phyloP scores from a whole-genome alignment of 441 rosid species.

The Melastoma candidum region DNA sequence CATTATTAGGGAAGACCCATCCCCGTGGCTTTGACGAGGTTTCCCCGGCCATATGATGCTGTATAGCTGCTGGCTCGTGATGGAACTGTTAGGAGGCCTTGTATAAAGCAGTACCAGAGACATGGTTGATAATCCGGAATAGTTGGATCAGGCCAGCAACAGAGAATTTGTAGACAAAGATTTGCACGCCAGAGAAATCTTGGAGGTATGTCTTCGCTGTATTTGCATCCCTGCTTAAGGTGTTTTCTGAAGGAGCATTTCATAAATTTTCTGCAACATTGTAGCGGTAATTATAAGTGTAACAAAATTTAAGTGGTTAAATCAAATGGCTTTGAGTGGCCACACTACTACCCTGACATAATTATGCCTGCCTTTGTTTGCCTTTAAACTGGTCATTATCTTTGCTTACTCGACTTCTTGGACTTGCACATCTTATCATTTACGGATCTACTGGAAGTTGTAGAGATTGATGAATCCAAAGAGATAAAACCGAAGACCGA shows the following conservation, averaged over 20 bases:
- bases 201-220: constrained; percentile 41
- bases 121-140: constrained; percentile 58
- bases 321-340: neutral
- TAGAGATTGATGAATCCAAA: constrained; percentile 21
- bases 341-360: constrained; percentile 1
- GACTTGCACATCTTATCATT: constrained; percentile 52
- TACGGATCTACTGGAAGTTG: constrained; percentile 38
- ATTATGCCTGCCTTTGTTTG: constrained; percentile 3
- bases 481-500: constrained; percentile 21
- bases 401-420: constrained; percentile 11
- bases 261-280: no score
- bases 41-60: constrained; percentile 83
- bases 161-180: constrained; percentile 47
- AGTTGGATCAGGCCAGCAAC: constrained; percentile 29
- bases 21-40: constrained; percentile 61
- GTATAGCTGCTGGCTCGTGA: constrained; percentile 36
- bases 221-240: constrained; percentile 10
- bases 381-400: neutral
- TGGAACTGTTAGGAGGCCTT: constrained; percentile 47
- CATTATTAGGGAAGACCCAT: constrained; percentile 84
- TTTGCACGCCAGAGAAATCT: constrained; percentile 28
- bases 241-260: no score
- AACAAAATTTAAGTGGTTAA: no score
- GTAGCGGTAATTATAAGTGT: neutral
- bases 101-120: constrained; percentile 50